Evolutionary conservation across 306 rosid species (phyloP).

Genomic region (Vigna hirtella): DNA sequence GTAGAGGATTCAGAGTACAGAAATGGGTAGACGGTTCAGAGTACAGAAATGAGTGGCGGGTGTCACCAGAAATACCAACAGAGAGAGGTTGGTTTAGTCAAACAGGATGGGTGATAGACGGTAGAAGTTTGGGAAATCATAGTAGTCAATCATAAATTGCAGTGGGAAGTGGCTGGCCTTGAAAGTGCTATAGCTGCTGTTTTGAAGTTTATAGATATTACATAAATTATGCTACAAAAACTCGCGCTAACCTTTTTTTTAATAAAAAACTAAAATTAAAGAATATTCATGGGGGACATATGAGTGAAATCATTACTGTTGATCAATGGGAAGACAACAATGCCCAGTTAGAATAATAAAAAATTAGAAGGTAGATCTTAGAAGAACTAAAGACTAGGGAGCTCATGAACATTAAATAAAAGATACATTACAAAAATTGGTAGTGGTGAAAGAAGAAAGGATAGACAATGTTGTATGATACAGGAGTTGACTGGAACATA

Average conservation of each 20-base stretch:
- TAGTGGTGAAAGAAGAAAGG: neutral
- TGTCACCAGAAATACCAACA: neutral
- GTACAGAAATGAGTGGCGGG: neutral
- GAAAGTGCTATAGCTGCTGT: neutral
- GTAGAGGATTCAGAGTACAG: neutral
- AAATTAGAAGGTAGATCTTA: neutral
- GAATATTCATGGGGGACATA: neutral
- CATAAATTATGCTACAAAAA: neutral
- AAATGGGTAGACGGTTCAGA: neutral
- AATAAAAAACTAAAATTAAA: neutral
- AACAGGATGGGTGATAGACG: neutral
- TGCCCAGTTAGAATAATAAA: neutral
- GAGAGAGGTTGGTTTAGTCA: neutral
- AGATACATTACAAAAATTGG: neutral
- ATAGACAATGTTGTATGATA: neutral
- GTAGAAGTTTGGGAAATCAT: neutral
- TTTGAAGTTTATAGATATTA: neutral
- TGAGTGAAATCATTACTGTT: neutral
- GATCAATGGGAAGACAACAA: neutral
- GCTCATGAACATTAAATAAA: neutral
- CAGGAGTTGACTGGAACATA: neutral
- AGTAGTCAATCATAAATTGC: neutral
- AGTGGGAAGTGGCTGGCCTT: neutral
- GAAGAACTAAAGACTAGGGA: neutral
- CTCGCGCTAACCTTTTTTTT: neutral